Evolutionary conservation across 2,329 filamentous ascomycete genomes (phyloP).

Genomic region (Bipolaris oryzae): DNA sequence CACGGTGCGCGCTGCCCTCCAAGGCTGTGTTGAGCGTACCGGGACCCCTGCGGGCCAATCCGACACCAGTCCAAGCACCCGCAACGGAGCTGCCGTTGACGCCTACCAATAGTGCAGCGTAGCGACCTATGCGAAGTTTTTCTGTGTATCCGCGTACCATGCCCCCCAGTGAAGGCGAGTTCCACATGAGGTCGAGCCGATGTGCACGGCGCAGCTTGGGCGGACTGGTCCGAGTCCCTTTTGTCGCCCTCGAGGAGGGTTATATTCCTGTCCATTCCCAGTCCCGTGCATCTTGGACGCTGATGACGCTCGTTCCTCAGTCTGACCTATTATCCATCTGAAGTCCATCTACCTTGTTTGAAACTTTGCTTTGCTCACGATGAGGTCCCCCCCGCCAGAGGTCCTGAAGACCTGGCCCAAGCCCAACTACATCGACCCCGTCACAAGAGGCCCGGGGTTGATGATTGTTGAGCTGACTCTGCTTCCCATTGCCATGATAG

Average conservation of each 20-base stretch:
- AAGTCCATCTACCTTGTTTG: constrained; percentile 28
- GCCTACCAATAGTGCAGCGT: constrained; percentile 34
- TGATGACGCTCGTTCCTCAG: constrained; percentile 37
- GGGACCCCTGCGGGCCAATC: constrained; percentile 32
- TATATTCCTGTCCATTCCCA: constrained; percentile 35
- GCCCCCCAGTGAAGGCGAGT: constrained; percentile 36
- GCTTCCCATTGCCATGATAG: constrained; percentile 45
- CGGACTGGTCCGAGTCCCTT: constrained; percentile 24
- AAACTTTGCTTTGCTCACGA: constrained; percentile 22
- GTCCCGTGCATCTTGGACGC: constrained; percentile 35
- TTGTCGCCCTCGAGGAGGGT: constrained; percentile 18
- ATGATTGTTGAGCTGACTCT: constrained; percentile 50
- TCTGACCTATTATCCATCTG: constrained; percentile 22
- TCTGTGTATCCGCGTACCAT: constrained; percentile 24
- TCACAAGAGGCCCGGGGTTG: constrained; percentile 50
- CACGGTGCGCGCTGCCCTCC: constrained; percentile 29
- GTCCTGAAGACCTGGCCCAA: constrained; percentile 50
- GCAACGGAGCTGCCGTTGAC: constrained; percentile 30
- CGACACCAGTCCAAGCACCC: constrained; percentile 38
- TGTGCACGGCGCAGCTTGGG: constrained; percentile 33
- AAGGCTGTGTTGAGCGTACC: constrained; percentile 27
- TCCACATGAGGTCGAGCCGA: constrained; percentile 20
- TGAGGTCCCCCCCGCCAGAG: constrained; percentile 43
- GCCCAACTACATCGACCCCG: constrained; percentile 53
- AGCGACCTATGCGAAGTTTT: constrained; percentile 17